Base-by-base conservation (phyloP, 768 basidiomycete species). In the Boletus fagicola region DNA sequence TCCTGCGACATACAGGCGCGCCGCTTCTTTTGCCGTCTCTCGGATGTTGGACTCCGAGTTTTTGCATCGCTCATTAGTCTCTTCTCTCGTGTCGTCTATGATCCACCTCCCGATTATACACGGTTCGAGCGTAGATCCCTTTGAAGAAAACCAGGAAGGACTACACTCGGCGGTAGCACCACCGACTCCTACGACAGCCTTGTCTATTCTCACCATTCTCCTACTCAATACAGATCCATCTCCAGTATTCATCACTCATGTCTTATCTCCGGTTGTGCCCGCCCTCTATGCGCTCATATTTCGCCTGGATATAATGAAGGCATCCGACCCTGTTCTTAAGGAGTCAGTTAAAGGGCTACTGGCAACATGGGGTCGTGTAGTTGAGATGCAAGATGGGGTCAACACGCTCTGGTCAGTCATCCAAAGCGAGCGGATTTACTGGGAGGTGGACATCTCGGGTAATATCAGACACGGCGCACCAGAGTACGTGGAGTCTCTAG, bases 141-240 rank as follows among this genome's bases (percentile, higher is more conserved):
- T 40, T 30, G 26, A 45, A 22, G 42, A 10, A 15, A 59, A 54
- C 50, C 42, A 48, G 40, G 31, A 51, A 22, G 50, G 39, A 26
- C 44, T 44, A 10, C 48, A 49, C 36, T 12, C 56, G 3, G 7
- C 40, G 4, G 10, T 8, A 16, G 30, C 42, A 40, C 13, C 28
- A 6, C 55, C 70, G 35, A 53, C 71, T 5, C 74, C 83, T 5
- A 68, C 72, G 20, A 69, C 69, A 15, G 77, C 83, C 3, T 68
- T 90, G n/a, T 72, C 75, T 7, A 77, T 72, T 5, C 69, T 93
- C 20, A 74, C 80, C 50, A 75, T 76, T 1, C 74, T 95, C 28
- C 72, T 91, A 3, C 79, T 85, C 6, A 90, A 94, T 62, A 83
- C 86, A 6, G 91, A 95, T 60, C 92, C 92, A 6, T 87, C 90